Evolutionary conservation across 148 eudicot genomes (phyloP).

Genomic region (Diospyros kaki): DNA sequence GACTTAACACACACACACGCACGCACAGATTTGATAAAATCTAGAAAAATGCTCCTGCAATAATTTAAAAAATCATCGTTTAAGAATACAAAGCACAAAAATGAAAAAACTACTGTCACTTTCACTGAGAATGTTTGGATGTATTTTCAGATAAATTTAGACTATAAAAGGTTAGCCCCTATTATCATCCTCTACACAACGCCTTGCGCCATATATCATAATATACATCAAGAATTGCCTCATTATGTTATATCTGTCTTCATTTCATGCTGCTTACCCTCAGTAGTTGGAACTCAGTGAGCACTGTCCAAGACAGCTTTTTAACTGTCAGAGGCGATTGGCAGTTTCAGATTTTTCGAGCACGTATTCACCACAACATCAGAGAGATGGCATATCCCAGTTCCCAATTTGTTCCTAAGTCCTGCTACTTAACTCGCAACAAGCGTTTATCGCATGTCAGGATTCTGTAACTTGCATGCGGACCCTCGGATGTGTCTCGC

Average conservation of each 20-base stretch:
- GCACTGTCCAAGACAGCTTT: too few relatives aligned
- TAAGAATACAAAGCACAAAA: background rate
- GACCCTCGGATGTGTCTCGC: slow-evolving; percentile 93
- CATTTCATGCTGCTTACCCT: background rate
- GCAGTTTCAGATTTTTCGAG: background rate
- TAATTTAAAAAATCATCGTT: background rate
- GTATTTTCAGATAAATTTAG: background rate
- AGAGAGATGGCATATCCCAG: background rate
- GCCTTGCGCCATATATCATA: background rate
- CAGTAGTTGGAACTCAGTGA: background rate
- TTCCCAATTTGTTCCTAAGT: background rate
- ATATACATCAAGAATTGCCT: slow-evolving; percentile 3
- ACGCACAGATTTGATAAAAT: too few relatives aligned
- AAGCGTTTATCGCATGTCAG: slow-evolving; percentile 63
- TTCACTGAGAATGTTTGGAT: background rate
- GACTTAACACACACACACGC: too few relatives aligned
- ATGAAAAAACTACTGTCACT: background rate
- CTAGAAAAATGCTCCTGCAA: background rate
- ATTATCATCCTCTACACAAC: background rate
- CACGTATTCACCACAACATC: background rate
- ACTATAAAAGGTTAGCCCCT: background rate
- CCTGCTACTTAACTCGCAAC: slow-evolving; percentile 13
- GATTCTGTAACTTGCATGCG: slow-evolving; percentile 79
- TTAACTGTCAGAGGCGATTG: too few relatives aligned
- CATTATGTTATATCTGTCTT: background rate